A percentile compares a stretch with the other conserved stretches of the same genome.
Conservation (phyloP, 2,329 filamentous ascomycete species). For the Xylaria polymorpha region DNA sequence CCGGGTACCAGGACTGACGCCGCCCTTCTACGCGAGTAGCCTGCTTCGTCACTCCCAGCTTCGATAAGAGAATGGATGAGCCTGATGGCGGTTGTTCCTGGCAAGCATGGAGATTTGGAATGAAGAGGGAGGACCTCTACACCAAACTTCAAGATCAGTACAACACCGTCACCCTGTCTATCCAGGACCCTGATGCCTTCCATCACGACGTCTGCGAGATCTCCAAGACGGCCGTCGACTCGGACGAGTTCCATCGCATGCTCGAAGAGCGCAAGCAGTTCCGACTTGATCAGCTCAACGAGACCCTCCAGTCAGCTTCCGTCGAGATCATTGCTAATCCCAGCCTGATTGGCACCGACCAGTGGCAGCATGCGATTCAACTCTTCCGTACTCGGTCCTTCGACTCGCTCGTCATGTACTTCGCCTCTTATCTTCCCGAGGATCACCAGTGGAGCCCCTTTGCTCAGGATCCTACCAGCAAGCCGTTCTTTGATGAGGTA, state of each 20-base stretch:
- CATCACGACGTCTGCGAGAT: constrained; percentile 71
- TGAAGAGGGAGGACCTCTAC: constrained; percentile 69
- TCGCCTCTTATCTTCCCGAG: constrained; percentile 67
- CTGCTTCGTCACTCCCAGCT: constrained; percentile 1
- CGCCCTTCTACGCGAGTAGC: constrained; percentile 31
- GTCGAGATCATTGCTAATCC: constrained; percentile 71
- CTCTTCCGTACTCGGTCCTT: constrained; percentile 69
- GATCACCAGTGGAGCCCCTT: constrained; percentile 58
- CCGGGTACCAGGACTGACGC: constrained; percentile 23
- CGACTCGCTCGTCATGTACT: constrained; percentile 70
- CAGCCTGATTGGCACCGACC: constrained; percentile 66
- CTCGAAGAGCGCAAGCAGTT: constrained; percentile 65
- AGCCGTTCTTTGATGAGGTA: constrained; percentile 56
- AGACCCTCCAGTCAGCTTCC: constrained; percentile 67
- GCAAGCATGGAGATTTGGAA: constrained; percentile 72
- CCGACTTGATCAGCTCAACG: constrained; percentile 66
- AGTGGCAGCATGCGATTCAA: constrained; percentile 69
- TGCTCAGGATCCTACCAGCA: constrained; percentile 48
- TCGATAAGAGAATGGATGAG: constrained; percentile 63
- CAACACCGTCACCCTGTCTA: constrained; percentile 66
- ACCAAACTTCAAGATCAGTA: constrained; percentile 69
- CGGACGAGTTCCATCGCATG: constrained; percentile 65
- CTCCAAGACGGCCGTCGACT: constrained; percentile 61
- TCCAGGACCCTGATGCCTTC: constrained; percentile 70
- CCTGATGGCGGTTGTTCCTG: constrained; percentile 58